Base-by-base conservation (phyloP, 2,329 filamentous ascomycete species). In the Ophiosphaerella herpotricha region DNA sequence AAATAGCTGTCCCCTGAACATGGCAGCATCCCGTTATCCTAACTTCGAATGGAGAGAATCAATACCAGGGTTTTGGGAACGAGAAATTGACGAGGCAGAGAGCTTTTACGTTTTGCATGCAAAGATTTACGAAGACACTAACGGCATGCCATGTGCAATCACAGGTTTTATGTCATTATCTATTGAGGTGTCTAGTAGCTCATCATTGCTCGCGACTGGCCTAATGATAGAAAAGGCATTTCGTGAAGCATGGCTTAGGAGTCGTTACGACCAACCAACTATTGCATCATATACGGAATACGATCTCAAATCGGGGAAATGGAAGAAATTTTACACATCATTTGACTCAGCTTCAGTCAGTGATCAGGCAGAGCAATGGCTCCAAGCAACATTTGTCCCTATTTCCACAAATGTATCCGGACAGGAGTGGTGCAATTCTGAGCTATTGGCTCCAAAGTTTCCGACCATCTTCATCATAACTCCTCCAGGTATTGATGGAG, bases 141-240 rank as follows among this genome's bases (percentile, higher is more conserved):
- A 73, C 0, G 73, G 75, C 1, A 72, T 67, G 44, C 75, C 71
- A 52, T 78, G 78, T 42, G 71, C 71, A 2, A 76, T 80, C 4
- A 77, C 77, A 0, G 75, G 73, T 0, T 71, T 72, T 14, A 38
- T 77, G 1, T 73, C 74, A 7, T 0, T 76, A 54, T 49, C 31
- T 0, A 43, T 70, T 2, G n/a, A 37, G 0, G 5, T 54, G 0
- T n/a, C 50, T 0, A 5, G 43, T 2, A 18, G 49, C 6, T 37
- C 29, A 13, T 32, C 31, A 26, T 23, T 24, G 3, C n/a, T 33
- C 33, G n/a, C 18, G 21, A 34, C 35, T 18, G 18, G n/a, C 5
- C 39, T 31, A 0, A 29, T 54, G 1, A 46, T 75, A 6, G 62
- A 73, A 8, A 46, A 65, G 5, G 71, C 73, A 0, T 41, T 76